A percentile compares a stretch with the other conserved stretches of the same genome.
phyloP scores from a whole-genome alignment of 768 basidiomycete genomes.

The Lactifluus echinatus region DNA sequence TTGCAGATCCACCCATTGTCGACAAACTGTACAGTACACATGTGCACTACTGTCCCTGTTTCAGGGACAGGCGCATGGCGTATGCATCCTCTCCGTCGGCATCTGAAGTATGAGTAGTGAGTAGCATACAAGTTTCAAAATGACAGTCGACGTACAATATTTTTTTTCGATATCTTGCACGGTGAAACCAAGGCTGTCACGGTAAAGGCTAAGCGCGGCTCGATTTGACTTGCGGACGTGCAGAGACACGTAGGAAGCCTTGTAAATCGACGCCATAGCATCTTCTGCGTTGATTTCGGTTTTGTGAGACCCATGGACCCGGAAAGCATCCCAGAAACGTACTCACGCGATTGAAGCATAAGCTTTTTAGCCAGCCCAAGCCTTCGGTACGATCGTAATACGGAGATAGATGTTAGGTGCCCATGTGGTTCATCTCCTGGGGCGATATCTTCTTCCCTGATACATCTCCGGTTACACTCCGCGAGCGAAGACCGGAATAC shows the following conservation, averaged over 20 bases:
- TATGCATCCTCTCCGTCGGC: slow-evolving; percentile 95
- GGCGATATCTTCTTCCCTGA: slow-evolving; percentile 57
- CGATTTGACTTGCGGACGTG: slow-evolving; percentile 95
- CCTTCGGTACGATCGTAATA: slow-evolving; percentile 82
- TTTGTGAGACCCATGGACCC: neutral
- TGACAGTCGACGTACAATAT: slow-evolving; percentile 62
- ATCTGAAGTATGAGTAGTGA: slow-evolving; percentile 44
- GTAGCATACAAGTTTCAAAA: slow-evolving; percentile 16
- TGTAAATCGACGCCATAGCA: slow-evolving; percentile 85
- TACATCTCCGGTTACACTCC: neutral
- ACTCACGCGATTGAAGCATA: slow-evolving; percentile 87
- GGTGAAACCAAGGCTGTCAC: slow-evolving; percentile 83
- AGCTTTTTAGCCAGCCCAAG: slow-evolving; percentile 89
- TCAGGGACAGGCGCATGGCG: slow-evolving; percentile 71
- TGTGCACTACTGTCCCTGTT: slow-evolving; percentile 22
- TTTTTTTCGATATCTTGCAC: slow-evolving; percentile 79
- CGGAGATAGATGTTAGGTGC: slow-evolving; percentile 95
- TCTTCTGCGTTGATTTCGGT: slow-evolving; percentile 48
- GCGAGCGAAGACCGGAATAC: neutral
- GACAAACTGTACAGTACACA: neutral
- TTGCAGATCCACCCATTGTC: neutral
- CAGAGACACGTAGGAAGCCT: slow-evolving; percentile 74
- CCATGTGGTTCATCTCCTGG: slow-evolving; percentile 64
- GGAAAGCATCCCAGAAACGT: neutral
- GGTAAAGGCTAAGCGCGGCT: slow-evolving; percentile 81